A percentile compares a stretch with the other conserved stretches of the same genome.
Evolutionary conservation across 768 basidiomycete species (phyloP).

Genomic region (Suillus discolor): DNA sequence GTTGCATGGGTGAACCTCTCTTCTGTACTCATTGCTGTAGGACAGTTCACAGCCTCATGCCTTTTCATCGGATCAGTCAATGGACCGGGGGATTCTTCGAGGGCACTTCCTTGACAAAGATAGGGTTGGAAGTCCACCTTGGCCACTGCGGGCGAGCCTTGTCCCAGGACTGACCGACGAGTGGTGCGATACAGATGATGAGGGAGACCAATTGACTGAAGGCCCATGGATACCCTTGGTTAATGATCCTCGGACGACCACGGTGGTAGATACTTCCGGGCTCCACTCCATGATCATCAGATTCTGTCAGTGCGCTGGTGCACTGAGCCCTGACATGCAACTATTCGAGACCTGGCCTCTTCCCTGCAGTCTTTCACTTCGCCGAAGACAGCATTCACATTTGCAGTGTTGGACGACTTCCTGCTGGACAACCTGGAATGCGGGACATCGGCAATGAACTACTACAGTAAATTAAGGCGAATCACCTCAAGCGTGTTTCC

Average conservation of each 20-base stretch:
- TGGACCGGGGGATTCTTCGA: too few species aligned
- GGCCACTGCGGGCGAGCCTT: too few species aligned
- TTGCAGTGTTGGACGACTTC: constrained; percentile 5
- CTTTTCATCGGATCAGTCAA: constrained; percentile 10
- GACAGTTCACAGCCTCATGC: background rate
- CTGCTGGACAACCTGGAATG: constrained; percentile 13
- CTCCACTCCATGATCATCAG: background rate
- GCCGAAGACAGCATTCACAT: constrained; percentile 1
- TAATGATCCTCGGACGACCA: background rate
- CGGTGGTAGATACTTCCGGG: background rate
- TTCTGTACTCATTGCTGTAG: constrained; percentile 2
- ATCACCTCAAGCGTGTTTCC: background rate
- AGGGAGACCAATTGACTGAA: background rate
- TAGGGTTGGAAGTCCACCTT: too few species aligned
- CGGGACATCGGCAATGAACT: constrained; percentile 18
- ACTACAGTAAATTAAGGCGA: constrained; percentile 12
- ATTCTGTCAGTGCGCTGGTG: too few species aligned
- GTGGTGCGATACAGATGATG: background rate
- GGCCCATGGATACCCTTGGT: too few species aligned
- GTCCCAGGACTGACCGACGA: constrained; percentile 6
- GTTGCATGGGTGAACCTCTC: background rate
- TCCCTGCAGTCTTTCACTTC: too few species aligned
- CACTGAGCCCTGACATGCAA: too few species aligned
- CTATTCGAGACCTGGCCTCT: too few species aligned
- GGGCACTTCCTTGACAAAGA: too few species aligned